A percentile compares a stretch with the other conserved stretches of the same genome.
phyloP scores from a whole-genome alignment of 2,329 filamentous ascomycete species.

The Arthroderma sp. region DNA sequence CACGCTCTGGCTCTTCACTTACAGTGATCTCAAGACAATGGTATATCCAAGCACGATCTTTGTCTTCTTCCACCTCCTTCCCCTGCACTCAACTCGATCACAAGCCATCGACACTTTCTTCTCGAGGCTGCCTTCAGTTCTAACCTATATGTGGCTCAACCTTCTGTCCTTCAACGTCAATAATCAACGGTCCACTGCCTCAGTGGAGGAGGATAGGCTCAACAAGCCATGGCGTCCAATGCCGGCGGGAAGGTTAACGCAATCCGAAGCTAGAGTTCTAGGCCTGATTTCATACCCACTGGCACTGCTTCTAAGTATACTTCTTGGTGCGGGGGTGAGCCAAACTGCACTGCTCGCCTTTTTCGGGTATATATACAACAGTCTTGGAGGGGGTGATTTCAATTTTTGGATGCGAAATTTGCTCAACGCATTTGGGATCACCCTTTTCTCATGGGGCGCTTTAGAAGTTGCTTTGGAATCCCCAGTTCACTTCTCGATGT shows the following conservation, averaged over 20 bases:
- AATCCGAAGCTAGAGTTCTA: not conserved
- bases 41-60: not conserved
- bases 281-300: not conserved
- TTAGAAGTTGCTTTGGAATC: not conserved
- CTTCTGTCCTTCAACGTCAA: not conserved
- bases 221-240: not conserved
- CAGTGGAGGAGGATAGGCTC: not conserved
- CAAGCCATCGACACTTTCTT: not conserved
- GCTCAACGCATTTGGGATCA: not conserved
- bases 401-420: not conserved
- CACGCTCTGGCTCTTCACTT: not conserved
- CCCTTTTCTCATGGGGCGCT: not conserved
- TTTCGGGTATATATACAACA: not conserved
- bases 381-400: not conserved
- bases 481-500: not conserved
- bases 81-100: not conserved
- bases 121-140: not conserved
- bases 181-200: not conserved
- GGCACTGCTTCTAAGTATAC: not conserved
- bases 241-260: not conserved
- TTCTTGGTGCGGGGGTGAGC: not conserved
- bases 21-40: not conserved
- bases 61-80: not conserved
- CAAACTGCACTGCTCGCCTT: not conserved
- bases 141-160: not conserved